Evolutionary conservation across 768 basidiomycete species (phyloP).

Genomic region (Mycena belliarum): DNA sequence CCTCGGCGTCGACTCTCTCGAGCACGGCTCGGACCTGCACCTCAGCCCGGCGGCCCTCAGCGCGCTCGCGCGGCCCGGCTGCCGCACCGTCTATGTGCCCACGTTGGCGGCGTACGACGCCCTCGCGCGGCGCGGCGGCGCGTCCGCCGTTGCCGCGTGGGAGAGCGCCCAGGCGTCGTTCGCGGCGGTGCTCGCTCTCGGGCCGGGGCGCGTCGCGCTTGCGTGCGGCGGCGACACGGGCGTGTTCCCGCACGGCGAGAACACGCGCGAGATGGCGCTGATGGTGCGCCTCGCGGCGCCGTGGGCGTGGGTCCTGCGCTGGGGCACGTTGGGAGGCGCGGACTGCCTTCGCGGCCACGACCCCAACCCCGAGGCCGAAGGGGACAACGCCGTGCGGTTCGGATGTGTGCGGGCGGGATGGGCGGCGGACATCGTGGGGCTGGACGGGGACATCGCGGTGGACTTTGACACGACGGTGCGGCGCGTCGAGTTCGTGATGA

Average conservation of each 20-base stretch:
- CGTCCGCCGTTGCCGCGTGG: slow-evolving; percentile 38
- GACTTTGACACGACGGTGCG: slow-evolving; percentile 48
- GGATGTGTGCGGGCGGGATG: slow-evolving; percentile 55
- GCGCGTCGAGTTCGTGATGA: slow-evolving; percentile 59
- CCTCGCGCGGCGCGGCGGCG: slow-evolving; percentile 18
- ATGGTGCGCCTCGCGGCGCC: slow-evolving; percentile 59
- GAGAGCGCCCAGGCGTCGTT: slow-evolving; percentile 41
- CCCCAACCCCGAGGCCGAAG: slow-evolving; percentile 41
- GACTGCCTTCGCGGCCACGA: slow-evolving; percentile 48
- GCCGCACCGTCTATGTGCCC: slow-evolving; percentile 52
- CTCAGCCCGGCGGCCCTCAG: slow-evolving; percentile 25
- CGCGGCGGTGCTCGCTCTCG: slow-evolving; percentile 41
- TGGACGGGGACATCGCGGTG: slow-evolving; percentile 40
- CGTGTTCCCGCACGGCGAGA: slow-evolving; percentile 60
- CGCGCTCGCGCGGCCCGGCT: slow-evolving; percentile 27
- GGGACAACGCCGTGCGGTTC: slow-evolving; percentile 57
- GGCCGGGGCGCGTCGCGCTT: slow-evolving; percentile 42
- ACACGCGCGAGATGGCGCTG: slow-evolving; percentile 59
- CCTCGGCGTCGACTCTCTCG: slow-evolving; percentile 53
- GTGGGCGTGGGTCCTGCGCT: slow-evolving; percentile 53
- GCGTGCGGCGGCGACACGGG: slow-evolving; percentile 70
- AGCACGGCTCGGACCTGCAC: slow-evolving; percentile 49
- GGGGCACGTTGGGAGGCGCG: slow-evolving; percentile 64
- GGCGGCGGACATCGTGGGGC: slow-evolving; percentile 50
- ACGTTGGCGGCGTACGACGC: slow-evolving; percentile 56